phyloP scores from a whole-genome alignment of 139 green algal genomes.

The Coelastrella sp. region DNA sequence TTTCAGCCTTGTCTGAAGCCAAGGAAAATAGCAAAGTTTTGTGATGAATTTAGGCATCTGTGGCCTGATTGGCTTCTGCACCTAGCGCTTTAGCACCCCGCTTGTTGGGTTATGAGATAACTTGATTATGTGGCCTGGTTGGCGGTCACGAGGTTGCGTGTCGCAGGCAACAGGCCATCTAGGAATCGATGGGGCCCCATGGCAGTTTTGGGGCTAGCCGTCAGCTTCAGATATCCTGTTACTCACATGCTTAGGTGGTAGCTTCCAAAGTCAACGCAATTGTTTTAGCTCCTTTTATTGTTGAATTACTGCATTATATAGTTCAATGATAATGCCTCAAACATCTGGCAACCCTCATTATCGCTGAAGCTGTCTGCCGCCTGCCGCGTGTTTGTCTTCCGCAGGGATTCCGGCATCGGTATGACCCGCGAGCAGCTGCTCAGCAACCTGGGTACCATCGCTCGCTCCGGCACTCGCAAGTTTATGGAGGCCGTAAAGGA shows the following conservation, averaged over 20 bases:
- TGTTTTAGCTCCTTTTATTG: too few relatives aligned
- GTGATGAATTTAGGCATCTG: background rate
- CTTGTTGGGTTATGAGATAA: too few relatives aligned
- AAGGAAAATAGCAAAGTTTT: background rate
- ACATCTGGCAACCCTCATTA: background rate
- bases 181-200: too few relatives aligned
- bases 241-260: too few relatives aligned
- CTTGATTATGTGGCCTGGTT: too few relatives aligned
- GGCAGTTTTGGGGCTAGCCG: too few relatives aligned
- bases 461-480: conserved; percentile 94
- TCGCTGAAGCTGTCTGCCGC: background rate
- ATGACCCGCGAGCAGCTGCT: conserved; percentile 96
- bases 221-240: too few relatives aligned
- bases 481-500: conserved; percentile 96
- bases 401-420: conserved; percentile 92
- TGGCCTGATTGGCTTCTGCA: background rate
- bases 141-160: too few relatives aligned
- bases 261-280: too few relatives aligned
- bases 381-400: background rate
- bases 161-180: too few relatives aligned
- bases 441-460: conserved; percentile 96
- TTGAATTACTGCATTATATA: background rate
- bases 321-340: background rate
- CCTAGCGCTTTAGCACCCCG: too few relatives aligned
- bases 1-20: conserved; percentile 47